These are phyloP conservation scores for Pontederia paniculata DNA, from an alignment of 176 grass and related monocot genomes.

Conservation along the genomic window DNA sequence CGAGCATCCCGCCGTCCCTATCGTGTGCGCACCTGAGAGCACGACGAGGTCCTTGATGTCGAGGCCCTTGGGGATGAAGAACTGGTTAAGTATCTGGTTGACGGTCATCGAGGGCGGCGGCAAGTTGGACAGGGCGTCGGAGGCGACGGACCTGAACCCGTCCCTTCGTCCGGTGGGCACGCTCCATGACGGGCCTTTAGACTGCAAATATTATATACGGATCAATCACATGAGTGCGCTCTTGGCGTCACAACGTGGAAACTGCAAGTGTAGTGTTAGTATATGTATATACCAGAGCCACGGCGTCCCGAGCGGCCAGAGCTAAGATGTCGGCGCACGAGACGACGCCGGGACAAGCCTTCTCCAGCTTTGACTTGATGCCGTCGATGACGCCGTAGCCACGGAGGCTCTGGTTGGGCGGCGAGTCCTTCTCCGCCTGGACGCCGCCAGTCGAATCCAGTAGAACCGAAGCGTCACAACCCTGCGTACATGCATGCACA, in stretches of 20 bases:
- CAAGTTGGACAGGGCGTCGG: slow-evolving; percentile 42
- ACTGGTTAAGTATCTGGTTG: slow-evolving; percentile 37
- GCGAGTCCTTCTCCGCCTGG: slow-evolving; percentile 34
- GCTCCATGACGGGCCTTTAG: slow-evolving; percentile 63
- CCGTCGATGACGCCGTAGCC: slow-evolving; percentile 34
- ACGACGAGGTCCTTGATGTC: slow-evolving; percentile 79
- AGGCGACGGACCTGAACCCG: slow-evolving; percentile 34
- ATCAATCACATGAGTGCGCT: background rate
- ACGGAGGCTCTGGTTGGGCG: slow-evolving; percentile 31
- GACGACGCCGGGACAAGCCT: slow-evolving; percentile 28
- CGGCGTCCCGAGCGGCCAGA: slow-evolving; percentile 32
- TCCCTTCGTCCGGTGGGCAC: slow-evolving; percentile 64
- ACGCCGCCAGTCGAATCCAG: slow-evolving; percentile 15
- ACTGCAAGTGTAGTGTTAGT: background rate
- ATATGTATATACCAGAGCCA: slow-evolving; percentile 20
- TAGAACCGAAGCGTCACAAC: slow-evolving; percentile 49
- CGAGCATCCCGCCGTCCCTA: slow-evolving; percentile 43
- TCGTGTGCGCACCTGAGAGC: slow-evolving; percentile 48
- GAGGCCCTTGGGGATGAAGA: slow-evolving; percentile 64
- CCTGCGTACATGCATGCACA: background rate
- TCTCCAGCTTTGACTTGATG: slow-evolving; percentile 34
- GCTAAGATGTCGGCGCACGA: slow-evolving; percentile 54
- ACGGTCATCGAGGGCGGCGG: slow-evolving; percentile 39
- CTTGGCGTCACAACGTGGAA: too few species aligned
- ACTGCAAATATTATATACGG: slow-evolving; percentile 25